Base-by-base conservation (phyloP, 1,139 yeast genomes). In the Candida sanyaensis region DNA sequence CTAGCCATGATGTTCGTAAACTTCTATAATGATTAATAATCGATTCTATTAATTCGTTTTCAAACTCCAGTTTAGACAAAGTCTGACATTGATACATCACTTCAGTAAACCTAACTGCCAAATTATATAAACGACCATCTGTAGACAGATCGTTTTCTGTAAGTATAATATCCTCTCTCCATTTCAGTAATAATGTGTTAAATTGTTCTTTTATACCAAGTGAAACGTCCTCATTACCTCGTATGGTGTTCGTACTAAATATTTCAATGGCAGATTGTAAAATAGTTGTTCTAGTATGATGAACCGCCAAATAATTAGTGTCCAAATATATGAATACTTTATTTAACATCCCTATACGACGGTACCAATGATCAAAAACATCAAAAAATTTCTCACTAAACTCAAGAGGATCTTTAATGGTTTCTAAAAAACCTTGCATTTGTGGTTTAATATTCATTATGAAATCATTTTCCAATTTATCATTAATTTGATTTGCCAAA, bases 291-390 rank as follows among this genome's bases (percentile, higher is more conserved):
- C 64, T 66, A 7, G 56, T 49, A 5, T 67, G 64, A 48, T 72
- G 77, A 41, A 55, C 66, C 42, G 62, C 55, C 26, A 73, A 58
- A 49, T 74, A 74, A 8, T 63, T 60, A 28, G 70, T 52, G 53
- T 74, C 78, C 45, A 73, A 55, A 50, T 68, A 73, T 6, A 71
- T 51, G 48, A 72, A 73, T 9, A 73, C 46, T 47, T 65, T 69
- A 41, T 64, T 56, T 32, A 74, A 54, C 8, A 59, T 42, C 17
- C 52, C 47, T 12, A 73, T 53, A 41, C 61, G 63, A 1, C 46
- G 13, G 34, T 60, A 65, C 74, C 75, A 74, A 4, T 43, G 48
- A 6, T 55, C 53, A 43, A 58, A 68, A 6, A 57, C 46, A 0
- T 42, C 43, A 8, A 69, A 47, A 46, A 58, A 68, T 5, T 34